A percentile compares a stretch with the other conserved stretches of the same genome.
Conservation (phyloP, 202 grass and related monocot genomes). For the Schoenoplectus triqueter region DNA sequence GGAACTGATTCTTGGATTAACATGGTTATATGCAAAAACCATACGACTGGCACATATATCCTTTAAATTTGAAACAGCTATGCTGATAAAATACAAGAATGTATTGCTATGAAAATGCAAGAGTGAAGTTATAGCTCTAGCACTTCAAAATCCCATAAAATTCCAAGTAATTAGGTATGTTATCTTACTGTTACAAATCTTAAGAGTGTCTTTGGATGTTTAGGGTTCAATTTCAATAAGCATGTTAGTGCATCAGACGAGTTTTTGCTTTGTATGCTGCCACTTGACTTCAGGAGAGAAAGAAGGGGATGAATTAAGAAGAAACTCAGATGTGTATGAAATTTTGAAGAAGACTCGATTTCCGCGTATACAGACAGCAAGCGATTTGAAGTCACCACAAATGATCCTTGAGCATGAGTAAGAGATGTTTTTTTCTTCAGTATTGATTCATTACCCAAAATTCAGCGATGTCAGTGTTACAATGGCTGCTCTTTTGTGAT, state of each 20-base stretch:
- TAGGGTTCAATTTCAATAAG: conserved; percentile 98
- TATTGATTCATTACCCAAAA: neutral
- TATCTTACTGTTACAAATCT: conserved; percentile 20
- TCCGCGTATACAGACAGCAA: conserved; percentile 53
- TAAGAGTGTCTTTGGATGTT: conserved; percentile 16
- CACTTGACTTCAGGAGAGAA: conserved; percentile 96
- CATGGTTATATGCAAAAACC: neutral
- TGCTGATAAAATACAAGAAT: neutral
- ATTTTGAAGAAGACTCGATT: conserved; percentile 94
- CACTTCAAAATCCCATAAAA: neutral
- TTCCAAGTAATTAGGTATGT: neutral
- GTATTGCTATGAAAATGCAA: neutral
- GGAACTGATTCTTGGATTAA: neutral
- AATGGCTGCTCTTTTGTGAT: neutral
- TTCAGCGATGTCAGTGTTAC: neutral
- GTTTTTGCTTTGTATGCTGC: conserved; percentile 93
- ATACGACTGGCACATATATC: neutral
- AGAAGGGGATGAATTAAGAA: conserved; percentile 88
- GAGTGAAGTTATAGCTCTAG: neutral
- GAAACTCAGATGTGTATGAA: conserved; percentile 91
- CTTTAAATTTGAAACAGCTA: neutral
- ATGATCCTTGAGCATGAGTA: conserved; percentile 96
- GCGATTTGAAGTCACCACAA: conserved; percentile 75
- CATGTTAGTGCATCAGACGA: conserved; percentile 91
- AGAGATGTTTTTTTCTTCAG: conserved; percentile 21